Evolutionary conservation across 331 rosid genomes (phyloP).

Genomic region (Quercus lobata): DNA sequence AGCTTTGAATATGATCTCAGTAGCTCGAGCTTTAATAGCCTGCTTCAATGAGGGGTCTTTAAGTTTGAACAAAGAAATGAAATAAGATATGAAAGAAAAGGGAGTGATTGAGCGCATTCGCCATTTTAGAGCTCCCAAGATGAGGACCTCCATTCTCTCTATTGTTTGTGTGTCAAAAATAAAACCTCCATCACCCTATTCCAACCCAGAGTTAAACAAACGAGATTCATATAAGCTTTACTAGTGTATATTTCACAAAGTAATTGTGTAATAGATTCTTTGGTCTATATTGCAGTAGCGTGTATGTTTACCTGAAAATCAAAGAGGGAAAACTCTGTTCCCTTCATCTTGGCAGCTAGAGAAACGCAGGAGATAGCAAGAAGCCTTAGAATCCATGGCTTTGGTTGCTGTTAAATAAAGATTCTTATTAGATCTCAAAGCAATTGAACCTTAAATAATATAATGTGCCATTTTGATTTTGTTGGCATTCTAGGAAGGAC

Average conservation of each 20-base stretch:
- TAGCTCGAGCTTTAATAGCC: conserved; percentile 69
- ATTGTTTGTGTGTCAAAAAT: conserved; percentile 76
- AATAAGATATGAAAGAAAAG: conserved; percentile 71
- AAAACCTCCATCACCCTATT: conserved; percentile 57
- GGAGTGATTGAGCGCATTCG: conserved; percentile 96
- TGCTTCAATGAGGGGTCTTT: conserved; percentile 49
- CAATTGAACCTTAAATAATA: conserved; percentile 2
- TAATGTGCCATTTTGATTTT: not conserved
- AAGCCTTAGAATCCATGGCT: conserved; percentile 82
- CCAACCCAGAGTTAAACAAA: conserved; percentile 2
- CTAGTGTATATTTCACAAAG: not conserved
- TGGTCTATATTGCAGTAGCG: not conserved
- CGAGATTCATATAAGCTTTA: not conserved
- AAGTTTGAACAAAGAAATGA: conserved; percentile 45
- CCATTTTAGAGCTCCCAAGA: conserved; percentile 83
- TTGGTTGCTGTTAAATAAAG: conserved; percentile 50
- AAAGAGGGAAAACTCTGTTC: conserved; percentile 45
- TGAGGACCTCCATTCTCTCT: conserved; percentile 72
- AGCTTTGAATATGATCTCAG: conserved; percentile 68
- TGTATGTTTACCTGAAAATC: conserved; percentile 54
- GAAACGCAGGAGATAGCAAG: conserved; percentile 79
- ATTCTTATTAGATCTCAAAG: conserved; percentile 42
- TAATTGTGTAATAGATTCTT: not conserved
- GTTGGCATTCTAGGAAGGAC: not conserved
- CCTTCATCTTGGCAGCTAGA: conserved; percentile 79